Evolutionary conservation across 108 stramenopile genomes (phyloP).

Genomic region (Fragilaria crotonensis): DNA sequence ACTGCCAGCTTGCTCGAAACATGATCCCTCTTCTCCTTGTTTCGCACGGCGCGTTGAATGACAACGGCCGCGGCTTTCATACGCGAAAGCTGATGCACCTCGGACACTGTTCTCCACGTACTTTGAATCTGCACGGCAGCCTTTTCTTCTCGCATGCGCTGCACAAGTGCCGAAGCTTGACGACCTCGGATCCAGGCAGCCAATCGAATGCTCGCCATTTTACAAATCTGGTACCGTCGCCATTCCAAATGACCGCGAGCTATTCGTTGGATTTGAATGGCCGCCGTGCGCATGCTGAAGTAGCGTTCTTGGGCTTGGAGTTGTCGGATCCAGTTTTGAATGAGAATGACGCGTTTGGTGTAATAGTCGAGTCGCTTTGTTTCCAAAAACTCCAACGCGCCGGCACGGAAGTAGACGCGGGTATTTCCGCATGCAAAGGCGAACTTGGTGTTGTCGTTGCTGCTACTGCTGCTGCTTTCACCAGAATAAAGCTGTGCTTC

Average conservation of each 20-base stretch:
- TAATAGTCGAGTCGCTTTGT: conserved; percentile 53
- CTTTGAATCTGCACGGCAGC: not conserved
- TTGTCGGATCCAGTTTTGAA: conserved; percentile 41
- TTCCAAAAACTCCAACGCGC: conserved; percentile 76
- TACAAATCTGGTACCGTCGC: not conserved
- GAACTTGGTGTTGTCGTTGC: conserved; percentile 4
- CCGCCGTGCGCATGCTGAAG: not conserved
- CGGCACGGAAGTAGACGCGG: conserved; percentile 77
- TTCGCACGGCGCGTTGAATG: conserved; percentile 24
- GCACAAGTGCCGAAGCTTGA: not conserved
- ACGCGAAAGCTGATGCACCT: not conserved
- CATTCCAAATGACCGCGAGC: not conserved
- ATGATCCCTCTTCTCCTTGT: not conserved
- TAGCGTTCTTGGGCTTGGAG: conserved; percentile 3
- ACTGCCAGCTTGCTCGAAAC: not conserved
- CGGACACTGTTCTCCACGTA: not conserved
- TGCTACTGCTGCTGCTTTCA: not conserved
- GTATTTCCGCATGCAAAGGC: conserved; percentile 81
- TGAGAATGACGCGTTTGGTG: conserved; percentile 32
- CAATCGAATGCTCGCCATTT: not conserved
- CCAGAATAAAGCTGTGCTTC: not conserved
- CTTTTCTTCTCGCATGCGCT: not conserved
- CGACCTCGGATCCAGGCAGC: conserved; percentile 5
- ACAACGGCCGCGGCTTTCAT: conserved; percentile 26
- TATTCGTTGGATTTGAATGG: not conserved